These are phyloP conservation scores for Hemileccinum impolitum DNA, from an alignment of 768 basidiomycete genomes.

Conservation along the genomic window DNA sequence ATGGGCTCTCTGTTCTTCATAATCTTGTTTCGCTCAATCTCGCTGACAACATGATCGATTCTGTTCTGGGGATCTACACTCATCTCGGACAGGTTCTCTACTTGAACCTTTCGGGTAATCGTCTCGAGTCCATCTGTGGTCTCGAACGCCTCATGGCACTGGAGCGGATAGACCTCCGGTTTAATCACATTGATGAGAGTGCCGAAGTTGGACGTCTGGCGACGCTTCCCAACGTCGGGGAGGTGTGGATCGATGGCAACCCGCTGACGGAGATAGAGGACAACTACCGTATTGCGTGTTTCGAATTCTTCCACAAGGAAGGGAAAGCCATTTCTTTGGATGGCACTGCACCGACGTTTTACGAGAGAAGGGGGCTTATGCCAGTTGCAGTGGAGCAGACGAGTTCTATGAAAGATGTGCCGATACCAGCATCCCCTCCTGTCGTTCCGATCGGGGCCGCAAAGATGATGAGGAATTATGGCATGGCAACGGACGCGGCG, in stretches of 20 bases:
- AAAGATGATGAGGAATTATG: conserved; percentile 11
- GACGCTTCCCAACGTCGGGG: conserved; percentile 69
- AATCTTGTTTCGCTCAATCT: conserved; percentile 90
- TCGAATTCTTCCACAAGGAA: conserved; percentile 82
- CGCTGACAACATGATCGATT: conserved; percentile 97
- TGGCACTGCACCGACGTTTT: conserved; percentile 63
- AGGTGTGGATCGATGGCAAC: conserved; percentile 85
- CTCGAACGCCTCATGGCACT: conserved; percentile 85
- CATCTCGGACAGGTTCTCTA: conserved; percentile 73
- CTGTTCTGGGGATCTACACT: conserved; percentile 83
- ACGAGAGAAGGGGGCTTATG: conserved; percentile 62
- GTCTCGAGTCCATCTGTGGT: conserved; percentile 93
- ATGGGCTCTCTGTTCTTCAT: conserved; percentile 68
- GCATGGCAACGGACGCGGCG: conserved; percentile 20
- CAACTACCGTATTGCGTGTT: conserved; percentile 73
- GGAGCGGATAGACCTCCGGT: conserved; percentile 79
- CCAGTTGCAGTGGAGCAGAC: conserved; percentile 49
- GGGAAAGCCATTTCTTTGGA: conserved; percentile 77
- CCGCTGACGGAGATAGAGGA: conserved; percentile 69
- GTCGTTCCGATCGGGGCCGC: conserved; percentile 52
- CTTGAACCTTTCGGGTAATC: conserved; percentile 81
- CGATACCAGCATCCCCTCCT: conserved; percentile 56
- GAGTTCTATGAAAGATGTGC: conserved; percentile 45
- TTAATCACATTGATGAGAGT: conserved; percentile 76
- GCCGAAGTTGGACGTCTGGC: conserved; percentile 84